phyloP scores from a whole-genome alignment of 192 early-diverging fungal genomes.

The Coemansia javaensis region DNA sequence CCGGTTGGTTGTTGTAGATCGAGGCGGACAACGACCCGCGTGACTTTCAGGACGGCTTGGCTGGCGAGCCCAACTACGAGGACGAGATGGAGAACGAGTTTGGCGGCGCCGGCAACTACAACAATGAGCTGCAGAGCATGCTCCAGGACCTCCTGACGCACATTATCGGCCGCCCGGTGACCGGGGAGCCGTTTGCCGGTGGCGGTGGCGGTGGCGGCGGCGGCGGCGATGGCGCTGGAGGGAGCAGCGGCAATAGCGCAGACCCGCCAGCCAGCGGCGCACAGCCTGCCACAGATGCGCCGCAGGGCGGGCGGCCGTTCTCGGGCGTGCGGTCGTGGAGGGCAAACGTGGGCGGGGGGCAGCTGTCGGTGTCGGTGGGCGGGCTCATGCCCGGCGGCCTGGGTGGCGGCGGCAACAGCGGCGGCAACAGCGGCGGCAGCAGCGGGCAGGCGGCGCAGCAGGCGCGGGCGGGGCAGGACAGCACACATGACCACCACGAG shows the following conservation, averaged over 20 bases:
- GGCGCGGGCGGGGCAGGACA: background rate
- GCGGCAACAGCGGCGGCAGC: background rate
- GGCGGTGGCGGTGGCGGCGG: background rate
- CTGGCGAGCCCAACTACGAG: slow-evolving; percentile 16
- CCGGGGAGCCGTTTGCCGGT: background rate
- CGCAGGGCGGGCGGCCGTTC: slow-evolving; percentile 3
- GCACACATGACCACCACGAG: no score
- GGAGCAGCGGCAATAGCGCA: no score
- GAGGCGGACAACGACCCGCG: slow-evolving; percentile 41
- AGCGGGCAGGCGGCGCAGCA: background rate
- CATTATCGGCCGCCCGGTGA: slow-evolving; percentile 24
- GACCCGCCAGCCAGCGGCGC: no score
- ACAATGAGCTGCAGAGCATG: slow-evolving; percentile 43
- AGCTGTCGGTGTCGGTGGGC: slow-evolving; percentile 39
- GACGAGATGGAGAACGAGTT: slow-evolving; percentile 53
- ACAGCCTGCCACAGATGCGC: no score
- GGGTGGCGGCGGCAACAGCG: background rate
- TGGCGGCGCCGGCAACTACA: slow-evolving; percentile 52
- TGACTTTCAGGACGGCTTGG: slow-evolving; percentile 25
- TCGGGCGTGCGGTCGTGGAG: slow-evolving; percentile 39
- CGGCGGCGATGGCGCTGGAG: no score
- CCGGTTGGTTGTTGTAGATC: slow-evolving; percentile 33
- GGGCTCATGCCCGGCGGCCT: slow-evolving; percentile 10
- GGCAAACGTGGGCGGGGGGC: slow-evolving; percentile 24
- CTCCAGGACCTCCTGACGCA: slow-evolving; percentile 37